A percentile compares a stretch with the other conserved stretches of the same genome.
Conservation (phyloP, 306 rosid species). For the Hylodesmum podocarpum region DNA sequence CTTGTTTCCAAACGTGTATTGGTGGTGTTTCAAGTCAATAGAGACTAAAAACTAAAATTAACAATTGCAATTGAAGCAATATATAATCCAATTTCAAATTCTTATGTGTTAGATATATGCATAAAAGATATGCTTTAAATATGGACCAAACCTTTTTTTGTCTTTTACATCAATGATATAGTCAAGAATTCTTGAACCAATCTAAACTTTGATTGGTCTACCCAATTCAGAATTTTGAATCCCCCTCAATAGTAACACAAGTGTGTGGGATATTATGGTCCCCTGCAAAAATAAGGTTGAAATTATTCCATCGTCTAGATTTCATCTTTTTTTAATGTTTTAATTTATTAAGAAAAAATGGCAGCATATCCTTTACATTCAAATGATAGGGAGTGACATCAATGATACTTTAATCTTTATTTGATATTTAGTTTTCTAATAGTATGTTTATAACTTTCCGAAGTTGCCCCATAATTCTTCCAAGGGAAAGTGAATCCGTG, state of each 20-base stretch:
- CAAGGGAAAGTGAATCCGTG: constrained; percentile 91
- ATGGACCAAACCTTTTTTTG: not conserved
- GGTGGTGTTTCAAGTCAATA: constrained; percentile 15
- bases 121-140: not conserved
- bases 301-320: constrained; percentile 21
- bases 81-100: constrained; percentile 3
- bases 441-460: constrained; percentile 21
- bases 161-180: not conserved
- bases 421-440: not conserved
- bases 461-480: constrained; percentile 94
- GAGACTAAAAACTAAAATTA: not conserved
- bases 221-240: not conserved
- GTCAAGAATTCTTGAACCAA: not conserved
- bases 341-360: not conserved
- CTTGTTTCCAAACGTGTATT: not conserved
- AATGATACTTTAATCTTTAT: not conserved
- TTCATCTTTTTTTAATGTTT: constrained; percentile 20
- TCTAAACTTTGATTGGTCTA: not conserved
- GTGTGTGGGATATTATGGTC: constrained; percentile 1
- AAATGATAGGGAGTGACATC: constrained; percentile 5
- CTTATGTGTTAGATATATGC: not conserved
- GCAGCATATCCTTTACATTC: not conserved
- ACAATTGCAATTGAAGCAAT: not conserved
- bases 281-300: constrained; percentile 21
- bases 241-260: not conserved